phyloP scores from a whole-genome alignment of 2,329 filamentous ascomycete genomes.

The Hymenoscyphus occultus region DNA sequence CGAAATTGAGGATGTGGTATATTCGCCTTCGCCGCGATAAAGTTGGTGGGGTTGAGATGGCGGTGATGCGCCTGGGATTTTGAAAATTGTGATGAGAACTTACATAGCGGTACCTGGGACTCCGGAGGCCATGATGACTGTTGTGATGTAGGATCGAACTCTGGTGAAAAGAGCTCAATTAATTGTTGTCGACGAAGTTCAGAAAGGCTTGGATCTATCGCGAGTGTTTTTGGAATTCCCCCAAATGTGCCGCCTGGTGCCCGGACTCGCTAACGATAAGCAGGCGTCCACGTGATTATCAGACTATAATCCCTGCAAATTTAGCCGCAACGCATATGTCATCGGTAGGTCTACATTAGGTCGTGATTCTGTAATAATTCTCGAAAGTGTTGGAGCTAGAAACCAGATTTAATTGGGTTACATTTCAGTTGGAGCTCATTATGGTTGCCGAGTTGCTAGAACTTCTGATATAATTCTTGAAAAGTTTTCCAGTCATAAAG shows the following conservation, averaged over 20 bases:
- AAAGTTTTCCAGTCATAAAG: too few relatives aligned
- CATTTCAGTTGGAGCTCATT: too few relatives aligned
- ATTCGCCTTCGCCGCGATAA: background rate
- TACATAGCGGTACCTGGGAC: slow-evolving; percentile 40
- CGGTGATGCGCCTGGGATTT: background rate
- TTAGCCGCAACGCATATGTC: background rate
- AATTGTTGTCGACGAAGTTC: slow-evolving; percentile 30
- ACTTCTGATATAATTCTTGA: too few relatives aligned
- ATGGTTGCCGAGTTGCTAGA: too few relatives aligned
- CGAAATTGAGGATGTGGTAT: background rate
- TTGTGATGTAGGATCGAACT: slow-evolving; percentile 30
- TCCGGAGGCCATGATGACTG: slow-evolving; percentile 40
- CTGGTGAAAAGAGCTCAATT: slow-evolving; percentile 29
- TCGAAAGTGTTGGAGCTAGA: too few relatives aligned
- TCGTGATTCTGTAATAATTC: too few relatives aligned
- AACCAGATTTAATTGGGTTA: too few relatives aligned
- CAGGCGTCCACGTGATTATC: background rate
- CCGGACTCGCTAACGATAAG: slow-evolving; percentile 2
- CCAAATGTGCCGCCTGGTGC: background rate
- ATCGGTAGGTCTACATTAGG: too few relatives aligned
- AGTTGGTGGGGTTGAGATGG: slow-evolving; percentile 1
- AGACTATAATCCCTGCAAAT: background rate
- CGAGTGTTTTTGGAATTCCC: slow-evolving; percentile 5
- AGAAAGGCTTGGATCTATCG: slow-evolving; percentile 2
- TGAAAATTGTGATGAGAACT: slow-evolving; percentile 18